Evolutionary conservation across 306 rosid species (phyloP).

Genomic region (Leucaena leucocephala): DNA sequence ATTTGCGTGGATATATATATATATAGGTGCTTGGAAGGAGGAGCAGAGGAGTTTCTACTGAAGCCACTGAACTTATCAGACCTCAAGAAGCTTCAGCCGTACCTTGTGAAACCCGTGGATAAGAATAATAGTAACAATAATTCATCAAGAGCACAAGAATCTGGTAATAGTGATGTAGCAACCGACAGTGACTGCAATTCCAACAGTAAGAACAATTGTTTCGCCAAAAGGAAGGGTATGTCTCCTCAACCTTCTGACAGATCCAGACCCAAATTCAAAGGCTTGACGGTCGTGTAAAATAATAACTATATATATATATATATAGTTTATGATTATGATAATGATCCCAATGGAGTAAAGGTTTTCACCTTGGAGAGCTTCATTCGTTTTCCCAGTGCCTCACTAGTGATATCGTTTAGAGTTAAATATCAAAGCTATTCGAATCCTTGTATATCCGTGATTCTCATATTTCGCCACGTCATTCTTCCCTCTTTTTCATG

Average conservation of each 20-base stretch:
- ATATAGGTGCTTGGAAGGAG: slow-evolving; percentile 88
- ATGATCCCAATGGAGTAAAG: slow-evolving; percentile 5
- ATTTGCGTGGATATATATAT: background rate
- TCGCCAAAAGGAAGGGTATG: slow-evolving; percentile 61
- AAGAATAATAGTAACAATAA: background rate
- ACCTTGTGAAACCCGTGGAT: slow-evolving; percentile 56
- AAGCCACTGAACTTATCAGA: slow-evolving; percentile 87
- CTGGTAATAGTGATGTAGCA: slow-evolving; percentile 32
- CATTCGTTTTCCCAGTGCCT: background rate
- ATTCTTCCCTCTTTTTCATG: too few relatives aligned
- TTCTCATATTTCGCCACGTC: too few relatives aligned
- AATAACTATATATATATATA: too few relatives aligned
- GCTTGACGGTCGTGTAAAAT: slow-evolving; percentile 42
- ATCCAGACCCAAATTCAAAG: slow-evolving; percentile 67
- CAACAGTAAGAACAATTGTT: slow-evolving; percentile 21
- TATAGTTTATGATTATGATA: slow-evolving; percentile 20
- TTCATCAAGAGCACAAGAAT: slow-evolving; percentile 34
- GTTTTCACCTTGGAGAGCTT: slow-evolving; percentile 26
- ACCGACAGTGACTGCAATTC: slow-evolving; percentile 23
- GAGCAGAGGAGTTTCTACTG: slow-evolving; percentile 90
- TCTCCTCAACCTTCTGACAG: slow-evolving; percentile 65
- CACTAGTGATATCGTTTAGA: too few relatives aligned
- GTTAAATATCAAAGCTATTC: too few relatives aligned
- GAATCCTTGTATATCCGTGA: too few relatives aligned
- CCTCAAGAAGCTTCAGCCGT: slow-evolving; percentile 75